Evolutionary conservation across 2,329 filamentous ascomycete genomes (phyloP).

Genomic region (Colletotrichum caudatum): DNA sequence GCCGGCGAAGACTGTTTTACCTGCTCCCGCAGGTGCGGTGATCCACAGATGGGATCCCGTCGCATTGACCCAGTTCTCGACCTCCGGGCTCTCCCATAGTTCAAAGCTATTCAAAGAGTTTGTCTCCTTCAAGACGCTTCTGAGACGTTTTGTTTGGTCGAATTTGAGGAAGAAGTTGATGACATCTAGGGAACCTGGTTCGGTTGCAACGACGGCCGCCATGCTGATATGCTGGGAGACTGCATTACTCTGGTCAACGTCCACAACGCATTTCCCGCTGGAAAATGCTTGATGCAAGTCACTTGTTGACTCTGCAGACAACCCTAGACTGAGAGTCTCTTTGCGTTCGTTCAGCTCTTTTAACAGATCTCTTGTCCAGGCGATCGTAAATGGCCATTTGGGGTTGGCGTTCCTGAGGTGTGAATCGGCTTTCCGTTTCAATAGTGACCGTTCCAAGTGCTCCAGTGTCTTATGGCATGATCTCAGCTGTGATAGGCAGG

Average conservation of each 20-base stretch:
- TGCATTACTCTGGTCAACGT: background rate
- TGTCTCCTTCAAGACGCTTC: background rate
- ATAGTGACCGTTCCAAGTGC: background rate
- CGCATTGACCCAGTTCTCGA: background rate
- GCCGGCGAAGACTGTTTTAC: conserved; percentile 1
- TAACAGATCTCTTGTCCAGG: conserved; percentile 16
- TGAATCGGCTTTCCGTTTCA: background rate
- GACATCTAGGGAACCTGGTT: background rate
- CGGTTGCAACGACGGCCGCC: background rate
- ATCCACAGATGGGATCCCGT: background rate
- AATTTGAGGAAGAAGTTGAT: background rate
- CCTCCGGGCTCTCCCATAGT: background rate
- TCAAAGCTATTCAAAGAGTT: background rate
- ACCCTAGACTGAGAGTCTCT: background rate
- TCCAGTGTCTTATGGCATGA: conserved; percentile 1
- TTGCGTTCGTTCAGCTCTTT: background rate
- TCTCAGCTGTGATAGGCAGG: background rate
- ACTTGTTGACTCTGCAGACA: background rate
- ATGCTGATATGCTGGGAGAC: background rate
- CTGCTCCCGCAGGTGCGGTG: conserved; percentile 5
- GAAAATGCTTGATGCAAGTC: background rate
- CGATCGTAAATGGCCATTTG: conserved; percentile 21
- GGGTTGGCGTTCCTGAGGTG: background rate
- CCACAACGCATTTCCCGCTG: background rate
- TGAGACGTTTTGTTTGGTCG: background rate